Evolutionary conservation across 2,329 filamentous ascomycete genomes (phyloP), one percentile per base, ranked within the genome.

Genomic region (Penicillium thymicola): DNA sequence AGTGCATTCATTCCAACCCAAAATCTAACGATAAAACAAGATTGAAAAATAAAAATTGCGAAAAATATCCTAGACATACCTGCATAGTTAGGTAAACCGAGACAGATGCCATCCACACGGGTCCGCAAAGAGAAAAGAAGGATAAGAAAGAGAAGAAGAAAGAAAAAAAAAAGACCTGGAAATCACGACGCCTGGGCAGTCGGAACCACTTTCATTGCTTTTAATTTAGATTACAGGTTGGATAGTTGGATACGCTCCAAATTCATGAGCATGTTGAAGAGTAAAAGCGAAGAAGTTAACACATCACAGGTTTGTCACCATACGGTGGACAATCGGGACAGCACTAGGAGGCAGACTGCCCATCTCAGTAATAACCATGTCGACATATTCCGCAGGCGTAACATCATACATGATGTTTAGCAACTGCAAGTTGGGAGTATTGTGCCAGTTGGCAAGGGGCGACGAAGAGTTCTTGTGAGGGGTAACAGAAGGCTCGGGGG

Each of bases 291-390:
- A 27, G n/a, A 44, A 34, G 11, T 14, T 14, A 10, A 32, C 13
- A 27, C 10, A 55, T 68, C 58, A 75, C 57, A 72, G 54, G 57
- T 76, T 76, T 30, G 74, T 76, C 61, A 79, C 82, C 68, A 86
- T 75, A 52, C 86, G 79, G 75, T 89, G 85, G 53, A 89, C 83
- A 46, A 88, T 85, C 11, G 92, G 89, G 41, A 97, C 92, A 8
- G 91, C 92, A 66, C 89, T 92, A 0, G 92, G 89, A 49, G 92
- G 90, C 60, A 95, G 83, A 67, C 86, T 90, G 41, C 93, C 94
- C 70, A 93, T 87, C 76, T 99, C 94, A 3, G 92, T 97, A 48
- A 97, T 86, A 40, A 99, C 88, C 74, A 92, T 89, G 38, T 90
- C 88, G 62, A 97, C 87, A 68, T 91, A 92, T 66, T 90, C 88